These are phyloP conservation scores for Rhododendron mucronatum DNA, from an alignment of 148 eudicot species.

Conservation along the genomic window DNA sequence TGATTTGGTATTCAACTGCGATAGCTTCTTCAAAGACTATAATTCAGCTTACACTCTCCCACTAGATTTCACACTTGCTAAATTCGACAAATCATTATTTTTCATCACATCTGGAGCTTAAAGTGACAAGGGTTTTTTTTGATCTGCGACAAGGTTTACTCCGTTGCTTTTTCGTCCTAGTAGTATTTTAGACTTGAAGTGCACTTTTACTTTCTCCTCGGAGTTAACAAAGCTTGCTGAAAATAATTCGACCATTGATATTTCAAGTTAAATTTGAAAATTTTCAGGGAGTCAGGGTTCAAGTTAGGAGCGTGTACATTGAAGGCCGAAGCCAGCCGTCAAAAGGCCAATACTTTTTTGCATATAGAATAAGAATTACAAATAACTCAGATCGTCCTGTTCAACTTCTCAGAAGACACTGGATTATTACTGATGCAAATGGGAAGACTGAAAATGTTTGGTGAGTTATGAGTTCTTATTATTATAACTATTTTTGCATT, in stretches of 20 bases:
- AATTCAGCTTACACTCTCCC: neutral
- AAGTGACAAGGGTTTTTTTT: no score
- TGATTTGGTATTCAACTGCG: neutral
- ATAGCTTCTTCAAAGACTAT: neutral
- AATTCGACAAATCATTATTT: neutral
- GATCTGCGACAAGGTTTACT: neutral
- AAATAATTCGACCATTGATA: neutral
- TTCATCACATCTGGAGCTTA: neutral
- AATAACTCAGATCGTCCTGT: conserved; percentile 91
- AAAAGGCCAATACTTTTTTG: conserved; percentile 78
- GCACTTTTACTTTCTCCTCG: neutral
- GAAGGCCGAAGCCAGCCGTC: conserved; percentile 90
- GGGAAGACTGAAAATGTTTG: conserved; percentile 78
- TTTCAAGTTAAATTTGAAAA: neutral
- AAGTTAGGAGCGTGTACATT: conserved; percentile 93
- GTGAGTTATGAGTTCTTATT: conserved; percentile 33
- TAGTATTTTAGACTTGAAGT: neutral
- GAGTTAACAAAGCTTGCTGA: neutral
- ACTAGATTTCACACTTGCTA: neutral
- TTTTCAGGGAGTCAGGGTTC: conserved; percentile 80
- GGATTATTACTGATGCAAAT: conserved; percentile 90
- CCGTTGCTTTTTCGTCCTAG: neutral
- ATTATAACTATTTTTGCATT: neutral
- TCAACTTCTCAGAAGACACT: conserved; percentile 94
- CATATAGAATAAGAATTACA: conserved; percentile 90